Base-by-base conservation (phyloP, 192 early-diverging fungal species). In the Pilaira anomala region DNA sequence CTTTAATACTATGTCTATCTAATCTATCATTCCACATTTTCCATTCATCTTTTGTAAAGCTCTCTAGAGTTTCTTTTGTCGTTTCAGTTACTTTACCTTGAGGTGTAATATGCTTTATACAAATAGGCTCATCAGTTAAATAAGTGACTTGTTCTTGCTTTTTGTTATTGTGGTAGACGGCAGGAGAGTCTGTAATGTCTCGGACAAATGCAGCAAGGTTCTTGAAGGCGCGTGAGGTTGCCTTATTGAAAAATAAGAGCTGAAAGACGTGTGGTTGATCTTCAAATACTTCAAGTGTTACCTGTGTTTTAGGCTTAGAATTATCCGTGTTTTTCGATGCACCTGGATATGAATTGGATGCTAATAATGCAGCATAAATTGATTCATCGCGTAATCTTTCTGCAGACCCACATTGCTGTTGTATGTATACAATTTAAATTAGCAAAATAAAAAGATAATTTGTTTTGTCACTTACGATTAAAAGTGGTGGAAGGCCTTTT, bases 231-330 rank as follows among this genome's bases (percentile, higher is more conserved):
- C 54, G n/a, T 3, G 33, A 36, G 11, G 53, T 44, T 13, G 54
- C 40, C 36, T 62, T 62, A 24, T 61, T 62, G 21, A 52, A 45
- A 2, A 67, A 40, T 4, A 73, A 52, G 7, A 73, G 46, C 18
- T 83, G 73, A 36, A 80, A 83, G 7, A 80, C 79, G 49, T 83
- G 82, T 19, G 79, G 79, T 64, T 78, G 76, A 49, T 80, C 82
- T 26, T 76, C 71, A 46, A 77, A 83, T 33, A 80, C 11, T 21
- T 74, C 73, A 19, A 83, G 26, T 9, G 65, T 75, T n/a, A 79
- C 56, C 1, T 63, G 41, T 14, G 71, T 77, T 7, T 48, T 28
- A 16, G 26, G 2, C 0, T 16, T 8, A 26, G n/a, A 4, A 5
- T 12, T 39, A 28, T 45, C 9, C 8, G 8, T 14, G 13, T 57